Conservation (phyloP, 352 stramenopile species). For the Phytophthora hybrid region DNA sequence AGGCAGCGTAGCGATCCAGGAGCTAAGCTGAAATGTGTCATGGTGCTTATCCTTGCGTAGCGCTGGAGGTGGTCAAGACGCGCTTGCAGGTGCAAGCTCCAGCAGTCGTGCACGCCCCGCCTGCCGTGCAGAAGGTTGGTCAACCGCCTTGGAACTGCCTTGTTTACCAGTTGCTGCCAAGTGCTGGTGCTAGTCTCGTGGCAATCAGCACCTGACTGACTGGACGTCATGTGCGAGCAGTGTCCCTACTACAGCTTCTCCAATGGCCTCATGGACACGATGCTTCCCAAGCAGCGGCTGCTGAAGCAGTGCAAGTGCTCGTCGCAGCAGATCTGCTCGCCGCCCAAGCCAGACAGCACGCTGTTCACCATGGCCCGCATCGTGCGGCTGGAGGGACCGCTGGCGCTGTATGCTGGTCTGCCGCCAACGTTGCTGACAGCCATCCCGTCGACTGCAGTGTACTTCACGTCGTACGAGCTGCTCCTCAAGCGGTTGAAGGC, state of each 20-base stretch:
- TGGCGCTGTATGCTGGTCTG: conserved; percentile 85
- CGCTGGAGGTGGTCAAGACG: conserved; percentile 89
- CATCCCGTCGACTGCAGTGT: conserved; percentile 94
- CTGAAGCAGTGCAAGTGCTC: conserved; percentile 65
- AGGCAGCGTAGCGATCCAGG: neutral
- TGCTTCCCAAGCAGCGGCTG: conserved; percentile 72
- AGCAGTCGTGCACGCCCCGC: conserved; percentile 55
- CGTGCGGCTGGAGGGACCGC: conserved; percentile 60
- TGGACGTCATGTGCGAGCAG: conserved; percentile 27
- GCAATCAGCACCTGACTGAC: conserved; percentile 16
- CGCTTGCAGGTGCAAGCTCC: conserved; percentile 81
- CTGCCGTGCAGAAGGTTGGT: conserved; percentile 57
- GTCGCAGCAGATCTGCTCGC: conserved; percentile 50
- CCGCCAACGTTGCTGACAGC: conserved; percentile 92
- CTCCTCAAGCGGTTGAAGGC: conserved; percentile 51
- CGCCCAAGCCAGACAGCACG: conserved; percentile 54
- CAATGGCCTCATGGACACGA: conserved; percentile 85
- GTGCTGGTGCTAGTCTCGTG: neutral
- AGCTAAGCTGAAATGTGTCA: neutral
- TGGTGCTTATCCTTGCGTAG: conserved; percentile 35
- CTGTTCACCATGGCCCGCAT: conserved; percentile 76
- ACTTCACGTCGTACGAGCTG: conserved; percentile 94
- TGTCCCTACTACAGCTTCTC: conserved; percentile 82
- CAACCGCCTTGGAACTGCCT: neutral
- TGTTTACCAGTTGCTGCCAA: conserved; percentile 13